Base-by-base conservation (phyloP, 306 rosid genomes). In the Datisca glomerata region DNA sequence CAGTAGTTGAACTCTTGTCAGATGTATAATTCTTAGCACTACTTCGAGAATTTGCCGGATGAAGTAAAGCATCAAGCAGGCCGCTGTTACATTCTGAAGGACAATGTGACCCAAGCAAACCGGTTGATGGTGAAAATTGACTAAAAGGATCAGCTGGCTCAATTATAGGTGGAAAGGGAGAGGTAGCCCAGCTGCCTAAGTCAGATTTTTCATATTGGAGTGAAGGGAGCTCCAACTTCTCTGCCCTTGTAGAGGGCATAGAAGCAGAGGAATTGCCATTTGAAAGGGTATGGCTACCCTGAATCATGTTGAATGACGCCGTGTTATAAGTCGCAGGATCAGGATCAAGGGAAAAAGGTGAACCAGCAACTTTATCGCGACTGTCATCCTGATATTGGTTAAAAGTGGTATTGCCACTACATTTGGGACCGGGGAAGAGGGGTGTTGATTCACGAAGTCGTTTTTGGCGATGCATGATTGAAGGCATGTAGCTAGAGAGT, bases 201-300 rank as follows among this genome's bases (percentile, higher is more conserved):
- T 91, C 96, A 67, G 80, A 65, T 66, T 84, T 80, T 57, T 86
- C 57, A 91, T 73, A 78, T 91, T 91, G 98, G 98, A 84, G 80
- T 84, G 98, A 91, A 91, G 98, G 98, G 96, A 91, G 98, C 96
- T 91, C 98, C 69, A 50, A 66, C 95, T 89, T 84, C 96, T 59
- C 72, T 47, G 75, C 68, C 86, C 73, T 81, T 27, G 21, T 58
- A 52, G 62, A 32, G 57, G 94, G 83, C 85, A 53, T 57, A 56
- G 96, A 91, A 84, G 94, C 71, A 41, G 96, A 80, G 82, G 74
- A 73, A 65, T 75, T 80, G 75, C 86, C 96, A 91, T 84, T 84
- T 63, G 81, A 59, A 60, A 72, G 79, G 71, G 96, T 70, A 75
- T 84, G 98, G 79, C 79, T 29, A 57, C 76, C 91, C 31, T 37